phyloP scores from a whole-genome alignment of 2,329 filamentous ascomycete species.

The Aspergillus carbonarius region DNA sequence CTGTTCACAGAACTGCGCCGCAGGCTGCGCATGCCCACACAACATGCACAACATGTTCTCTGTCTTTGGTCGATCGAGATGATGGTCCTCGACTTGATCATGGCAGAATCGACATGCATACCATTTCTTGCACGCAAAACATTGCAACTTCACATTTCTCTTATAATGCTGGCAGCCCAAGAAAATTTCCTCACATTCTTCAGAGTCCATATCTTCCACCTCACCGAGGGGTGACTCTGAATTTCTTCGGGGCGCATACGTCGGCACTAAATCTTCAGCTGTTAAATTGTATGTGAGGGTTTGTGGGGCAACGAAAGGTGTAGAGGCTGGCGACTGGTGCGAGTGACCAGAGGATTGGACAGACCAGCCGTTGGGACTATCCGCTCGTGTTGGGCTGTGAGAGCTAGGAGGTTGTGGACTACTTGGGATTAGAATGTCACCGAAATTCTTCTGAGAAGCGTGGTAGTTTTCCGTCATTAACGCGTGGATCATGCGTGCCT shows the following conservation, averaged over 20 bases:
- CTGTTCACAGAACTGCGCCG: conserved; percentile 71
- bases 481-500: conserved; percentile 70
- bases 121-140: conserved; percentile 84
- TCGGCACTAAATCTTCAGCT: conserved; percentile 63
- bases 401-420: conserved; percentile 27
- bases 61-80: conserved; percentile 76
- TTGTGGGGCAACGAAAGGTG: conserved; percentile 26
- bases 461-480: conserved; percentile 69
- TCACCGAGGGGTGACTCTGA: conserved; percentile 27
- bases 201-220: conserved; percentile 44
- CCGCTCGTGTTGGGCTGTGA: conserved; percentile 26
- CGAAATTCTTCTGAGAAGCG: conserved; percentile 39
- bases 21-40: conserved; percentile 80
- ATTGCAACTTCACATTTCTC: conserved; percentile 94
- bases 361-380: conserved; percentile 33
- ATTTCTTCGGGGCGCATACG: conserved; percentile 57
- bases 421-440: conserved; percentile 18
- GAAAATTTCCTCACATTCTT: conserved; percentile 51
- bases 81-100: conserved; percentile 76
- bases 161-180: conserved; percentile 91
- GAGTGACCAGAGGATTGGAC: conserved; percentile 29
- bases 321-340: conserved; percentile 26
- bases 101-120: conserved; percentile 96
- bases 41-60: conserved; percentile 98
- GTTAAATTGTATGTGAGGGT: conserved; percentile 42